phyloP scores from a whole-genome alignment of 2,329 filamentous ascomycete species.

The Ophiostoma piceae region DNA sequence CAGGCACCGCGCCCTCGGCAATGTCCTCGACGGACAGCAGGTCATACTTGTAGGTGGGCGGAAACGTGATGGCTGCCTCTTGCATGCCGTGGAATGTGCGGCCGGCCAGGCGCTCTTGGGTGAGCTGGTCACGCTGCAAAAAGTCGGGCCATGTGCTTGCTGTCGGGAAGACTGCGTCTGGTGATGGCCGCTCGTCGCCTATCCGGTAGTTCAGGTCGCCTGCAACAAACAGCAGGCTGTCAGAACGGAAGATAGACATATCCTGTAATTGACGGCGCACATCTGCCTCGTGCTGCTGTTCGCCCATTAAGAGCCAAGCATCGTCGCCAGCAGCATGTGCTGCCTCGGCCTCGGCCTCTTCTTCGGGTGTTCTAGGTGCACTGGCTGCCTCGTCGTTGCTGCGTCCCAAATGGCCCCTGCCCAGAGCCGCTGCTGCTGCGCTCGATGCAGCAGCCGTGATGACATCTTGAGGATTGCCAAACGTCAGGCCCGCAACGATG shows the following conservation, averaged over 20 bases:
- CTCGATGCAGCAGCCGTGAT: constrained; percentile 6
- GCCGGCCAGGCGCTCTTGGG: constrained; percentile 60
- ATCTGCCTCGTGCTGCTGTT: constrained; percentile 25
- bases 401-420: constrained; percentile 23
- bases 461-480: constrained; percentile 51
- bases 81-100: constrained; percentile 71
- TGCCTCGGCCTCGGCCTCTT: constrained; percentile 35
- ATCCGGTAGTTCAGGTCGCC: constrained; percentile 97
- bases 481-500: constrained; percentile 75
- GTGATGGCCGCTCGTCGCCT: constrained; percentile 57
- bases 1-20: constrained; percentile 33
- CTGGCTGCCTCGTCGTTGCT: constrained; percentile 27
- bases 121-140: constrained; percentile 73
- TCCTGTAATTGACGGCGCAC: constrained; percentile 41
- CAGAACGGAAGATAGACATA: constrained; percentile 67
- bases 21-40: constrained; percentile 32
- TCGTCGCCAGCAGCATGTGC: constrained; percentile 27
- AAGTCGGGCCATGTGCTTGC: constrained; percentile 61
- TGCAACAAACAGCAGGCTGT: constrained; percentile 74
- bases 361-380: constrained; percentile 30
- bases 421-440: constrained; percentile 2
- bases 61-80: constrained; percentile 71
- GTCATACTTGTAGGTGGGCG: constrained; percentile 90
- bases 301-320: constrained; percentile 35
- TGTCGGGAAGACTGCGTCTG: constrained; percentile 59